Evolutionary conservation across 2,329 filamentous ascomycete genomes (phyloP).

Genomic region (Colletotrichum falcatum): DNA sequence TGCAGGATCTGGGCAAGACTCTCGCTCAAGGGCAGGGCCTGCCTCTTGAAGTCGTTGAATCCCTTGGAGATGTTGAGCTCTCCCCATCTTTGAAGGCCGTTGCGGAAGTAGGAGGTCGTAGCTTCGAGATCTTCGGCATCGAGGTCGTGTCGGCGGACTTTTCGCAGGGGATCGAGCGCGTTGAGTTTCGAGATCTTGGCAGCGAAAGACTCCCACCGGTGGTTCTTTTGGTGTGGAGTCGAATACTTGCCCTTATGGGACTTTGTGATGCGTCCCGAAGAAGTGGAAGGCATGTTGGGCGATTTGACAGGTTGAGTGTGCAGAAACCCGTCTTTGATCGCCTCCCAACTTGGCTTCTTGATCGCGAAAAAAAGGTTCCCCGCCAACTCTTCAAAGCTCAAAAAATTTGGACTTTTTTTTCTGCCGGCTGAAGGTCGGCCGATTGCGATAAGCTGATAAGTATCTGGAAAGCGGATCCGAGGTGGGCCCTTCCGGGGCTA

Average conservation of each 20-base stretch:
- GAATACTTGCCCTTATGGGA: slow-evolving; percentile 76
- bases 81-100: slow-evolving; percentile 86
- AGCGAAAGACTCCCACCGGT: slow-evolving; percentile 92
- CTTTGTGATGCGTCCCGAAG: slow-evolving; percentile 76
- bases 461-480: not conserved
- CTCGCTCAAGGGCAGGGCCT: slow-evolving; percentile 83
- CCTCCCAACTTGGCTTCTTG: slow-evolving; percentile 42
- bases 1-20: slow-evolving; percentile 93
- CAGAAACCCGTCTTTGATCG: slow-evolving; percentile 36
- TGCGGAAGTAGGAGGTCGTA: slow-evolving; percentile 87
- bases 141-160: slow-evolving; percentile 86
- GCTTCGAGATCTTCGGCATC: slow-evolving; percentile 81
- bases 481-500: not conserved
- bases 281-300: slow-evolving; percentile 69
- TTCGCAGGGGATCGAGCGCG: slow-evolving; percentile 89
- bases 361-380: slow-evolving; percentile 40
- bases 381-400: slow-evolving; percentile 32
- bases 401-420: slow-evolving; percentile 44
- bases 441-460: slow-evolving; percentile 42
- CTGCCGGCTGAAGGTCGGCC: slow-evolving; percentile 31
- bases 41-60: slow-evolving; percentile 82
- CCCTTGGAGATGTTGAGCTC: slow-evolving; percentile 90
- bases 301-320: slow-evolving; percentile 30
- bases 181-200: slow-evolving; percentile 91
- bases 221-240: slow-evolving; percentile 82